Conservation (phyloP, 768 basidiomycete genomes). For the Phylloporus sp. region DNA sequence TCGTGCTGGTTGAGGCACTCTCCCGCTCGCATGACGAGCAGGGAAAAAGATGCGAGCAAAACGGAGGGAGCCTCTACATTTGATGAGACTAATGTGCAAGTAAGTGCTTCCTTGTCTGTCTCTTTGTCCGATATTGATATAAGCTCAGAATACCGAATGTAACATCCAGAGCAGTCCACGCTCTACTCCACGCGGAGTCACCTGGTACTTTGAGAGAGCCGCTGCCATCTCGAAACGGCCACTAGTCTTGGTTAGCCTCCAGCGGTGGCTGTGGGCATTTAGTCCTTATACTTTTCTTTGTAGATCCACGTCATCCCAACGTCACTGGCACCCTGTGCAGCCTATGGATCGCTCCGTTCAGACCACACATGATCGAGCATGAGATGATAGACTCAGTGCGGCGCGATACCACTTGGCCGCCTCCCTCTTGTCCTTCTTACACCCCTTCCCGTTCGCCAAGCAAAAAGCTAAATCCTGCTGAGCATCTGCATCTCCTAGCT, state of each 20-base stretch:
- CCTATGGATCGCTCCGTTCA: not conserved
- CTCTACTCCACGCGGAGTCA: conserved; percentile 7
- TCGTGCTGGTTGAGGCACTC: conserved; percentile 52
- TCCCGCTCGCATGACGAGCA: conserved; percentile 13
- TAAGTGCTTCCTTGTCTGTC: conserved; percentile 18
- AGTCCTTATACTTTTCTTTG: conserved; percentile 67
- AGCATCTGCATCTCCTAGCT: conserved; percentile 81
- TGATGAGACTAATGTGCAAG: conserved; percentile 21
- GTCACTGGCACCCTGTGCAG: conserved; percentile 72
- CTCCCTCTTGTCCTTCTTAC: conserved; percentile 83
- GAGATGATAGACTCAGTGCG: conserved; percentile 50
- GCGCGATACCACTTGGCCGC: conserved; percentile 88
- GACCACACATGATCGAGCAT: not conserved
- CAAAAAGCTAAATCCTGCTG: conserved; percentile 85
- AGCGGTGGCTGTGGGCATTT: not conserved
- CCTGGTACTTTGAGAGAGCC: conserved; percentile 3
- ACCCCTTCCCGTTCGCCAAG: conserved; percentile 81
- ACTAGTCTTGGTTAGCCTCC: not conserved
- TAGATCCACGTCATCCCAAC: conserved; percentile 89
- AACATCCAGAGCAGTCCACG: conserved; percentile 6
- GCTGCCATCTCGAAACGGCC: not conserved
- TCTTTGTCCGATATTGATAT: conserved; percentile 21
- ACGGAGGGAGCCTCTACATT: conserved; percentile 26
- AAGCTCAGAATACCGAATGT: conserved; percentile 12
- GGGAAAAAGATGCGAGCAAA: conserved; percentile 18